A percentile compares a stretch with the other conserved stretches of the same genome.
phyloP scores from a whole-genome alignment of 2,329 filamentous ascomycete species.

The Biscogniauxia sp. region DNA sequence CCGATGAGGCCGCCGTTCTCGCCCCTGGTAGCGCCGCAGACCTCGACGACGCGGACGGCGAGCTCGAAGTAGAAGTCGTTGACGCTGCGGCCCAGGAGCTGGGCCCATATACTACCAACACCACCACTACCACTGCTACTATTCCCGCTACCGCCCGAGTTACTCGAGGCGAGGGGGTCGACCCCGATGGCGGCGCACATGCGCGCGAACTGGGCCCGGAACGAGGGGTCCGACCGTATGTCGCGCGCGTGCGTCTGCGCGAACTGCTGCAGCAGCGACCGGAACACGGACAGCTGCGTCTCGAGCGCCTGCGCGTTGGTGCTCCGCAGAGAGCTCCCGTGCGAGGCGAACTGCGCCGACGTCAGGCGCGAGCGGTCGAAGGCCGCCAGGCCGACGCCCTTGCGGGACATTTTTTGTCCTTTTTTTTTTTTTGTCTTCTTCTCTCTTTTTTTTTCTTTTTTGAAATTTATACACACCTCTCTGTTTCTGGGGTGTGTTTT shows the following conservation, averaged over 20 bases:
- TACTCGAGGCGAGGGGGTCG: conserved; percentile 75
- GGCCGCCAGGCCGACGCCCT: conserved; percentile 86
- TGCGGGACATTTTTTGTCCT: conserved; percentile 57
- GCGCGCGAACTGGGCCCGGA: conserved; percentile 94
- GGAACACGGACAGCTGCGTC: conserved; percentile 94
- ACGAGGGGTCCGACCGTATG: conserved; percentile 91
- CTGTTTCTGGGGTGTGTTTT: no score
- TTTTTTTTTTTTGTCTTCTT: neutral
- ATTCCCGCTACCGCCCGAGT: conserved; percentile 28
- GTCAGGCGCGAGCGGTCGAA: conserved; percentile 84
- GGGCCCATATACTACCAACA: conserved; percentile 78
- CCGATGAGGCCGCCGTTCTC: conserved; percentile 94
- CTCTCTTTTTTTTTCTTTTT: neutral
- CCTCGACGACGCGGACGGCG: conserved; percentile 90
- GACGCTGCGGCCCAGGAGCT: conserved; percentile 85
- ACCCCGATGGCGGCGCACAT: conserved; percentile 98
- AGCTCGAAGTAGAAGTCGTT: conserved; percentile 99
- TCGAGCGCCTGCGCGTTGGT: conserved; percentile 82
- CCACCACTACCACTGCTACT: no score
- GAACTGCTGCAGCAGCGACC: conserved; percentile 92
- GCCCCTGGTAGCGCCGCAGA: conserved; percentile 78
- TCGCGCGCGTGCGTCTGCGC: conserved; percentile 91
- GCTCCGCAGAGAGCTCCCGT: conserved; percentile 82
- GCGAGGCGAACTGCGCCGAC: conserved; percentile 83
- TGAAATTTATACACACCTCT: no score